These are phyloP conservation scores for Entomortierella chlamydospora DNA, from an alignment of 192 early-diverging fungal genomes.

Conservation along the genomic window DNA sequence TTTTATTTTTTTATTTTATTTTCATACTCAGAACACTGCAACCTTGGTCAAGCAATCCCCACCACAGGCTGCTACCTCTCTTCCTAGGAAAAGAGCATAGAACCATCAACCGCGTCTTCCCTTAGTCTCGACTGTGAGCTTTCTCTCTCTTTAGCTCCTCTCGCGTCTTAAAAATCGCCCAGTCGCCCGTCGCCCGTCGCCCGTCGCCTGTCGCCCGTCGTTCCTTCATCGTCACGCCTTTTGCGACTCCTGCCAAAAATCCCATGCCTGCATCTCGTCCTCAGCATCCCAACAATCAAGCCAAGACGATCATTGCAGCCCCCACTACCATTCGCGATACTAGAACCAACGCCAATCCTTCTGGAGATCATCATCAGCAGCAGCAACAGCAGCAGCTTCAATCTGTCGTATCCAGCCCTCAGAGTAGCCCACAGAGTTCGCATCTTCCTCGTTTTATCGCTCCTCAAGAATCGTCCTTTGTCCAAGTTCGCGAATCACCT, in stretches of 20 bases:
- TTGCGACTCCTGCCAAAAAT: not conserved
- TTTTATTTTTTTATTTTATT: no score
- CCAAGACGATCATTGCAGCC: slow-evolving; percentile 19
- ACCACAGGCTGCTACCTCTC: no score
- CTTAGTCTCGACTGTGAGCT: no score
- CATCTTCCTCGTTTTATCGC: slow-evolving; percentile 28
- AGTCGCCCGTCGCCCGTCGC: no score
- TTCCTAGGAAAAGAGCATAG: no score
- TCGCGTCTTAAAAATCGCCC: no score
- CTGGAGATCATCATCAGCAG: not conserved
- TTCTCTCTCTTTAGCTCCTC: no score
- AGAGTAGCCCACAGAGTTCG: slow-evolving; percentile 30
- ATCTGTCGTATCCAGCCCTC: slow-evolving; percentile 41
- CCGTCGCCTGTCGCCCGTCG: no score
- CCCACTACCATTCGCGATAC: not conserved
- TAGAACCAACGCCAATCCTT: not conserved
- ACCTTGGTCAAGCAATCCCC: not conserved
- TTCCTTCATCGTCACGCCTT: no score
- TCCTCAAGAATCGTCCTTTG: slow-evolving; percentile 11
- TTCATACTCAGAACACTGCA: not conserved
- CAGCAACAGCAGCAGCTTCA: slow-evolving; percentile 20
- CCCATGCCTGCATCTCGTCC: slow-evolving; percentile 50
- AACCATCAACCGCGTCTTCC: no score
- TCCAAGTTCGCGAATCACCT: slow-evolving; percentile 4
- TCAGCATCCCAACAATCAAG: slow-evolving; percentile 17